Evolutionary conservation across 345 rosid genomes (phyloP).

Genomic region (Murraya paniculata): DNA sequence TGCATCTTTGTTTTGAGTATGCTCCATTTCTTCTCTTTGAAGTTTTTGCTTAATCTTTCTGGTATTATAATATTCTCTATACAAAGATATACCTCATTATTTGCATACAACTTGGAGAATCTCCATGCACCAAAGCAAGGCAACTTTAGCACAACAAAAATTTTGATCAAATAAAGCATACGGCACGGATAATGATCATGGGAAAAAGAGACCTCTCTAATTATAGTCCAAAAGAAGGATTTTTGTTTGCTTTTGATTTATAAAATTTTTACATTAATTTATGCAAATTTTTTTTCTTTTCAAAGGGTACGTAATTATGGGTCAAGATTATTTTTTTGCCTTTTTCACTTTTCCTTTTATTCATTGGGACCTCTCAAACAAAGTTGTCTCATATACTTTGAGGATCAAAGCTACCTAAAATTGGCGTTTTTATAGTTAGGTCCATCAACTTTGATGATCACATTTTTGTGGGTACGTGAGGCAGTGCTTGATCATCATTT

Average conservation of each 20-base stretch:
- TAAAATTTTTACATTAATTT: background rate
- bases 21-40: constrained; percentile 31
- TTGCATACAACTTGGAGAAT: constrained; percentile 44
- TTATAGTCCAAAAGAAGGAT: constrained; percentile 42
- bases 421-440: constrained; percentile 14
- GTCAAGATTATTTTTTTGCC: constrained; percentile 32
- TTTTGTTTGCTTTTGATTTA: constrained; percentile 25
- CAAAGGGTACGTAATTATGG: constrained; percentile 34
- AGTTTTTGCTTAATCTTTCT: constrained; percentile 18
- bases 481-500: constrained; percentile 20
- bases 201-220: constrained; percentile 20
- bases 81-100: constrained; percentile 32
- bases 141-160: constrained; percentile 31
- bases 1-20: background rate
- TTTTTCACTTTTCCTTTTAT: constrained; percentile 37
- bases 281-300: constrained; percentile 15
- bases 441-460: constrained; percentile 11
- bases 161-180: constrained; percentile 27
- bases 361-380: constrained; percentile 48
- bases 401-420: constrained; percentile 30
- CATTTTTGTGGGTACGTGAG: constrained; percentile 13
- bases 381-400: constrained; percentile 54
- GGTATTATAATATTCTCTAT: constrained; percentile 12
- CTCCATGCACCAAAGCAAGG: constrained; percentile 34
- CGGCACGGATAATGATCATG: constrained; percentile 27